A percentile compares a stretch with the other conserved stretches of the same genome.
These are phyloP conservation scores for Backusella morwellensis DNA, from an alignment of 192 early-diverging fungal genomes.

Conservation along the genomic window DNA sequence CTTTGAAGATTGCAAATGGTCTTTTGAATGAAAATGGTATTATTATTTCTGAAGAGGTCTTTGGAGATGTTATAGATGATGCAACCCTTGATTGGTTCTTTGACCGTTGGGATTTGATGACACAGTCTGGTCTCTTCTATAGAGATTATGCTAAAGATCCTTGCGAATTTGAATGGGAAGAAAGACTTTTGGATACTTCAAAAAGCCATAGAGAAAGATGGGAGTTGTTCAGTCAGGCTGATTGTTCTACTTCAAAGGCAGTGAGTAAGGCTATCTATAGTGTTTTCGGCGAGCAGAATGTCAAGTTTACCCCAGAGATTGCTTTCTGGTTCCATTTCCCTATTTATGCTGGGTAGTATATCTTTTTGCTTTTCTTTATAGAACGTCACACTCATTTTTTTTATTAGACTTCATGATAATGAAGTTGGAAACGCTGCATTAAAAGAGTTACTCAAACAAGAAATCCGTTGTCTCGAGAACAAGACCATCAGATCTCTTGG, in stretches of 20 bases:
- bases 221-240: not conserved
- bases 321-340: not conserved
- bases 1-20: slow-evolving; percentile 1
- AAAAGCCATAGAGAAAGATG: not conserved
- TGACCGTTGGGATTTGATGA: slow-evolving; percentile 14
- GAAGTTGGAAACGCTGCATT: slow-evolving; percentile 1
- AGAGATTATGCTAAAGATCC: not conserved
- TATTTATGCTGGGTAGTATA: not conserved
- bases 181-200: not conserved
- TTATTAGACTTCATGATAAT: not conserved
- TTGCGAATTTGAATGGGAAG: not conserved
- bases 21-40: slow-evolving; percentile 3
- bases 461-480: not conserved
- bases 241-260: not conserved
- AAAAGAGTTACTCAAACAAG: not conserved
- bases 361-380: not conserved
- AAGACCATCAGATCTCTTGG: not conserved
- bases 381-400: not conserved
- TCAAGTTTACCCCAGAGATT: not conserved
- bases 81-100: not conserved
- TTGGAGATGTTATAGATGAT: not conserved
- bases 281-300: not conserved
- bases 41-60: slow-evolving; percentile 10
- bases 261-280: not conserved
- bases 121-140: not conserved